Evolutionary conservation across 345 rosid genomes (phyloP), one percentile per base, ranked within the genome.

Genomic region (Rhodomyrtus tomentosa): DNA sequence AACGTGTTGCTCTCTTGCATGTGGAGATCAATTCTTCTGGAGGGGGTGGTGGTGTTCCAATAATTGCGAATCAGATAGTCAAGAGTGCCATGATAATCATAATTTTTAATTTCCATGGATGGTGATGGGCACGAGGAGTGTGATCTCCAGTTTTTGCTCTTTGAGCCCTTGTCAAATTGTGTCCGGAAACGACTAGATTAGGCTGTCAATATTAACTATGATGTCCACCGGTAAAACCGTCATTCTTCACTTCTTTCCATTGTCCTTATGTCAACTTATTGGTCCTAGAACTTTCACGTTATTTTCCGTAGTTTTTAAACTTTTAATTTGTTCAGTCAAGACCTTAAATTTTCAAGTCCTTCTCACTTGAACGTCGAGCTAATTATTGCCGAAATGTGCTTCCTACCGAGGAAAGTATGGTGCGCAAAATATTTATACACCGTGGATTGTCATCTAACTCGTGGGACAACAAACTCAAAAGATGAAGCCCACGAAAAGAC

Each of bases 361-460:
- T 29, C 5, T 14, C 18, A 59, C 36, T 6, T 13, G 36, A 6
- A 15, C 29, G 32, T 29, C 8, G 40, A 59, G 73, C 7, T 36
- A 29, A 59, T 59, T 7, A 21, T 29, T 59, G 40, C 73, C 38
- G 36, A 29, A 10, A 14, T 29, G 16, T 59, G 5, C 5, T 0
- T 59, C 3, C 10, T 29, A 59, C 0, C 21, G 15, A 29, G 9
- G 20, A 32, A 3, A 15, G 76, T 2, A 32, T 68, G 76, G 76
- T 0, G 1, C 0, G 13, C 3, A 36, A 16, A 16, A 7, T 68
- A 32, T 36, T 21, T 62, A 7, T 20, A 32, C 0, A 18, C 20
- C 6, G 76, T 29, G 40, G 73, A 59, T 22, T 7, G 32, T 59
- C 40, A 62, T 62, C 42, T 62, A 62, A 62, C 24, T 62, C 8